Percentiles rank a stretch among this genome's conserved stretches.
Conservation (phyloP, 495 filamentous ascomycete species). For the Neurospora pannonica region DNA sequence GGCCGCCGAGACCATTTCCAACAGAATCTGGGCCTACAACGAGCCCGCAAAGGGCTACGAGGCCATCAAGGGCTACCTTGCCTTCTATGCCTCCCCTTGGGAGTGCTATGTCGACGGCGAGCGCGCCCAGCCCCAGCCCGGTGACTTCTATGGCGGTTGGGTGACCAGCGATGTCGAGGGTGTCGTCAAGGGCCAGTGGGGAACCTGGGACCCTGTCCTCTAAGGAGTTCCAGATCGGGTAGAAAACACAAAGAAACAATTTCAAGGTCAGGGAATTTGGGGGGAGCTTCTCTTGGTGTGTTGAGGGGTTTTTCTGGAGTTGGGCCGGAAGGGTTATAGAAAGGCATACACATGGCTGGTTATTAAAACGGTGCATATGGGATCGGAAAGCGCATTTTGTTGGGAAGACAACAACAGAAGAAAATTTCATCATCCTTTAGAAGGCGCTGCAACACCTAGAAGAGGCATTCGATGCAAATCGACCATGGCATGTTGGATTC, state of each 20-base stretch:
- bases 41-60: slow-evolving; percentile 37
- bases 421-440: background rate
- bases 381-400: background rate
- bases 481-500: background rate
- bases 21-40: slow-evolving; percentile 48
- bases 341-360: background rate
- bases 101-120: slow-evolving; percentile 54
- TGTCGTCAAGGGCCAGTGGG: slow-evolving; percentile 42
- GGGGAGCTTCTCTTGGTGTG: background rate
- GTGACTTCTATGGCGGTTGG: slow-evolving; percentile 54
- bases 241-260: background rate
- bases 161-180: slow-evolving; percentile 47
- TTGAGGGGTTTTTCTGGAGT: background rate
- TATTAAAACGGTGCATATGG: background rate
- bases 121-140: slow-evolving; percentile 44
- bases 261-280: background rate
- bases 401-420: background rate
- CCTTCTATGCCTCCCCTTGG: slow-evolving; percentile 48
- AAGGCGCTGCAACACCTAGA: background rate
- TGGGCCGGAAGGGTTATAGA: background rate
- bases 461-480: background rate
- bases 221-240: slow-evolving; percentile 3
- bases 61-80: slow-evolving; percentile 40
- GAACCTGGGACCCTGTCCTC: slow-evolving; percentile 24
- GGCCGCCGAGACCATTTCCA: slow-evolving; percentile 28